Evolutionary conservation across 2,329 filamentous ascomycete species (phyloP).

Genomic region (Fusarium falciforme): DNA sequence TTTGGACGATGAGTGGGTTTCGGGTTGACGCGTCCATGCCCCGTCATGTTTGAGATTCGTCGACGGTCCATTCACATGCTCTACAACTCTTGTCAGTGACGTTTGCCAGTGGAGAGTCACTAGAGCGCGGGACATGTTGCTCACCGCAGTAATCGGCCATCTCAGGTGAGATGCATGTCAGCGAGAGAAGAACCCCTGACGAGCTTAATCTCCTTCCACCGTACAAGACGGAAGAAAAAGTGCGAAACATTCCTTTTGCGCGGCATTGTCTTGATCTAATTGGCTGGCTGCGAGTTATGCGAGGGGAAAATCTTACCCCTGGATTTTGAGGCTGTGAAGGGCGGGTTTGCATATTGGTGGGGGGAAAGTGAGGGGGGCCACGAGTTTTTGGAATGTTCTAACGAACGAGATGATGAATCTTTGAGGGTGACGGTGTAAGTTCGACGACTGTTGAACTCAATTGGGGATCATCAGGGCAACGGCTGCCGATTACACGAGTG

Average conservation of each 20-base stretch:
- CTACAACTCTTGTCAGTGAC: not conserved
- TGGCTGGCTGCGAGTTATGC: conserved; percentile 10
- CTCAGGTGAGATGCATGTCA: conserved; percentile 18
- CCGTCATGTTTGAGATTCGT: conserved; percentile 30
- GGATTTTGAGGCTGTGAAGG: conserved; percentile 31
- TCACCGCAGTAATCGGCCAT: not conserved
- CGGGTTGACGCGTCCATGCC: conserved; percentile 36
- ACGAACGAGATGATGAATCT: not conserved
- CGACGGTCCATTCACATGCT: conserved; percentile 17
- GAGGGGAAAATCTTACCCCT: conserved; percentile 17
- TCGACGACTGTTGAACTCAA: not conserved
- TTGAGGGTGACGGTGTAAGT: not conserved
- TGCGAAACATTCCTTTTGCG: conserved; percentile 6
- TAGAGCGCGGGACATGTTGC: not conserved
- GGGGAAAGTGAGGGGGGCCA: not conserved
- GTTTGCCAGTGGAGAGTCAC: conserved; percentile 4
- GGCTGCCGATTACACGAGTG: not conserved
- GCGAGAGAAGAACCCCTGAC: conserved; percentile 8
- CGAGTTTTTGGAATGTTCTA: not conserved
- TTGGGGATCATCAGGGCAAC: not conserved
- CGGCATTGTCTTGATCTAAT: not conserved
- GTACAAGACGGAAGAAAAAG: not conserved
- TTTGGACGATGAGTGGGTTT: conserved; percentile 21
- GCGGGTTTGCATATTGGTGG: not conserved
- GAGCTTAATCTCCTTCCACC: conserved; percentile 19